Percentiles rank a stretch among this genome's conserved stretches.
Evolutionary conservation across 352 stramenopile species (phyloP).

Genomic region (Pythium dissotocum): DNA sequence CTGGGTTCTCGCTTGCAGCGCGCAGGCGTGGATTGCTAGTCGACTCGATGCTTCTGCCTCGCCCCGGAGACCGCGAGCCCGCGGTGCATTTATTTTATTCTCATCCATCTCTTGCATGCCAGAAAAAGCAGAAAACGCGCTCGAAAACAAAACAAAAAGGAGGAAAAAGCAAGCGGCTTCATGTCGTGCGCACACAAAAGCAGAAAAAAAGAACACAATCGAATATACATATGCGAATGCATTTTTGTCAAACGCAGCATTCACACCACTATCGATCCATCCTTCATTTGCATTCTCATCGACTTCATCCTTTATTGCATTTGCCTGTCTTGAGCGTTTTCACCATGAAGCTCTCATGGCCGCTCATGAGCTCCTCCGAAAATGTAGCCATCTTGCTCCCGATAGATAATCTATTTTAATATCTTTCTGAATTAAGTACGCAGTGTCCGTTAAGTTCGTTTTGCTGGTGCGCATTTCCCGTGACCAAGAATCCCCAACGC

Average conservation of each 20-base stretch:
- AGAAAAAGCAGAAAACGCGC: slow-evolving; percentile 35
- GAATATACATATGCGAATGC: slow-evolving; percentile 19
- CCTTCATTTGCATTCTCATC: background rate
- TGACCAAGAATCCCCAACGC: slow-evolving; percentile 16
- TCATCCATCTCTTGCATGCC: slow-evolving; percentile 21
- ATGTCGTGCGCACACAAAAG: slow-evolving; percentile 15
- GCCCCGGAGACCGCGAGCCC: background rate
- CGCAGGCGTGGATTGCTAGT: slow-evolving; percentile 1
- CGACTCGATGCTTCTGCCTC: slow-evolving; percentile 5
- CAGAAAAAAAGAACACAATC: slow-evolving; percentile 12
- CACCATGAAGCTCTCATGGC: background rate
- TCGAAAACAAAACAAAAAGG: slow-evolving; percentile 35
- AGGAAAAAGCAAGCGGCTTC: slow-evolving; percentile 27
- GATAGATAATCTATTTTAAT: background rate
- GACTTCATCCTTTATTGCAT: background rate
- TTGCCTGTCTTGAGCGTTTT: no score
- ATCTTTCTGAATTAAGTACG: background rate
- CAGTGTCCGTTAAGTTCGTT: slow-evolving; percentile 1
- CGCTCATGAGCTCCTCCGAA: background rate
- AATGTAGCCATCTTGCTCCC: background rate
- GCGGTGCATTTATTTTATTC: slow-evolving; percentile 20
- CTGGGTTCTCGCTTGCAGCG: slow-evolving; percentile 1
- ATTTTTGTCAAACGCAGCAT: slow-evolving; percentile 6
- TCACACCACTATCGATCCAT: background rate
- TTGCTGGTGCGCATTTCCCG: slow-evolving; percentile 7